Percentiles rank a stretch among this genome's conserved stretches.
These are phyloP conservation scores for Aureobasidium sp. DNA, from an alignment of 2,329 filamentous ascomycete genomes.

Conservation along the genomic window DNA sequence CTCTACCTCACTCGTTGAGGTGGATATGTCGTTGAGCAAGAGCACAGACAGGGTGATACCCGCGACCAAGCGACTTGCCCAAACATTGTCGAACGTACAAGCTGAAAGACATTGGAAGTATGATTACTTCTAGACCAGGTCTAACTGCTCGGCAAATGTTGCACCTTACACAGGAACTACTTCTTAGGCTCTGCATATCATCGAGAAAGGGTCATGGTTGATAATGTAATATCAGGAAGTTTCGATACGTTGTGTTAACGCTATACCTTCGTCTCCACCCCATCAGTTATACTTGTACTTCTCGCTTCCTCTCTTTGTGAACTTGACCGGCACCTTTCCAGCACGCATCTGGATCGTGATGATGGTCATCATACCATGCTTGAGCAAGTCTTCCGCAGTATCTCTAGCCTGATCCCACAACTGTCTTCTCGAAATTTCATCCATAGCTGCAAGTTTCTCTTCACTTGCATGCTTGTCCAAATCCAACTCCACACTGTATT, in stretches of 20 bases:
- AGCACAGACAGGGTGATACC: not conserved
- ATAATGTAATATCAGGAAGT: not conserved
- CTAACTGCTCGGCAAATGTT: not conserved
- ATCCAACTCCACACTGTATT: conserved; percentile 62
- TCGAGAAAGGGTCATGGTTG: not conserved
- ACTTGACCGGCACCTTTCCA: conserved; percentile 55
- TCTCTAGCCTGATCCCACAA: conserved; percentile 56
- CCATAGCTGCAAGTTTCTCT: conserved; percentile 48
- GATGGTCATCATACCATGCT: conserved; percentile 49
- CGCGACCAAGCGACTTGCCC: not conserved
- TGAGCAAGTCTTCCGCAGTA: conserved; percentile 45
- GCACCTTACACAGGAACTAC: too few species aligned
- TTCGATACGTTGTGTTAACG: not conserved
- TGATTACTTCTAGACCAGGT: not conserved
- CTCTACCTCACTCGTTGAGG: too few species aligned
- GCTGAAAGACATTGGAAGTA: too few species aligned
- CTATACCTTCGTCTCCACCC: too few species aligned
- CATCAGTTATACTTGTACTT: conserved; percentile 42
- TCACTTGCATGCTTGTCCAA: conserved; percentile 39
- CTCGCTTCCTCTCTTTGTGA: conserved; percentile 63
- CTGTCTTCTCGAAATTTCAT: conserved; percentile 41
- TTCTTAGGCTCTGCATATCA: too few species aligned
- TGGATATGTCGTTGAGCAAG: not conserved
- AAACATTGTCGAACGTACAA: not conserved
- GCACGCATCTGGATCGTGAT: conserved; percentile 64